These are phyloP conservation scores for Lactarius tabidus DNA, from an alignment of 768 basidiomycete genomes.

Conservation along the genomic window DNA sequence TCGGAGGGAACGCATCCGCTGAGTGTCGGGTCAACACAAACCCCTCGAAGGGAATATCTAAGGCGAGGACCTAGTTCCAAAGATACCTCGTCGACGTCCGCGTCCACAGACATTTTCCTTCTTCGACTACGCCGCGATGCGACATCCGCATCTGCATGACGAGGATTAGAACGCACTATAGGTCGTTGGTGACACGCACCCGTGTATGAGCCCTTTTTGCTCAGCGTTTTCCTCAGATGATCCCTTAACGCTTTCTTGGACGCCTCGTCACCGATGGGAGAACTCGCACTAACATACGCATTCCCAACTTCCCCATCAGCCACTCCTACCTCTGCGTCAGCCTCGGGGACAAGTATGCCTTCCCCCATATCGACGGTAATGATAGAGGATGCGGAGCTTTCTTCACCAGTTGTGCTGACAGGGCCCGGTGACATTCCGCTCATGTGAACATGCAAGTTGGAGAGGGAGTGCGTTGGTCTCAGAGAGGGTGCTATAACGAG, in stretches of 20 bases:
- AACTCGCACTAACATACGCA: constrained; percentile 44
- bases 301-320: constrained; percentile 50
- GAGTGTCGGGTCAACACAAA: constrained; percentile 5
- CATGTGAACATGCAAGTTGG: constrained; percentile 52
- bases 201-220: constrained; percentile 44
- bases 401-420: constrained; percentile 13
- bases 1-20: constrained; percentile 40
- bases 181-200: constrained; percentile 36
- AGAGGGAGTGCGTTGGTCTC: constrained; percentile 52
- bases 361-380: constrained; percentile 61
- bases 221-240: constrained; percentile 65
- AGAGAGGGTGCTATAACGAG: constrained; percentile 49
- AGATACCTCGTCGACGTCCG: constrained; percentile 25
- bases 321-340: constrained; percentile 57
- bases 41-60: not conserved
- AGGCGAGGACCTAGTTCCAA: constrained; percentile 9
- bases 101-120: constrained; percentile 18
- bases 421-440: constrained; percentile 1
- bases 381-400: constrained; percentile 60
- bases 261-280: constrained; percentile 45
- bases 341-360: constrained; percentile 68
- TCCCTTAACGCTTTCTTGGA: constrained; percentile 65
- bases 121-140: constrained; percentile 24
- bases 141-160: constrained; percentile 11
- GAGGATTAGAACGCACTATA: not conserved